Conservation (phyloP, 148 eudicot genomes). For the Rhododendron griersonianum region DNA sequence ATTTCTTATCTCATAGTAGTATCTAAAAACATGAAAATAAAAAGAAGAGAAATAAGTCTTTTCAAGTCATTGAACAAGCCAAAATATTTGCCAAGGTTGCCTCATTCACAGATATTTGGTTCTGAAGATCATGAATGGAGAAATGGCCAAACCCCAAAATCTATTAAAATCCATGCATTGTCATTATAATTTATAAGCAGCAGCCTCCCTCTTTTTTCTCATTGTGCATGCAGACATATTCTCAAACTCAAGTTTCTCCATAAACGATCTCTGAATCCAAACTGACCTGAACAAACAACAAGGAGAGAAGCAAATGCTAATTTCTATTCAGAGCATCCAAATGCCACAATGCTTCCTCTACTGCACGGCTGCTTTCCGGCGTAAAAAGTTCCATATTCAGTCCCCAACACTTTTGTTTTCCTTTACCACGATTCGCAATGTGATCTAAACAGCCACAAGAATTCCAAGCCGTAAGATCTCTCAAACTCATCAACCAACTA, state of each 20-base stretch:
- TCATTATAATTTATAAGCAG: neutral
- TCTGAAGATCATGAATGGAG: neutral
- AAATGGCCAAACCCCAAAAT: neutral
- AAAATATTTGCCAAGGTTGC: neutral
- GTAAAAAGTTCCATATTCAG: neutral
- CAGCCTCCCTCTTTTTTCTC: neutral
- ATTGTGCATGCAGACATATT: neutral
- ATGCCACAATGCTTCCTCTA: neutral
- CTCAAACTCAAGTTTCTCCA: neutral
- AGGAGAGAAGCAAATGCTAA: neutral
- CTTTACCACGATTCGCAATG: neutral
- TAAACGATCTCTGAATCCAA: neutral
- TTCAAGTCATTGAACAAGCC: neutral
- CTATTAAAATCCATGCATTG: neutral
- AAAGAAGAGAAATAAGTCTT: neutral
- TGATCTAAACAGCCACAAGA: neutral
- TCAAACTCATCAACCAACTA: slow-evolving; percentile 25
- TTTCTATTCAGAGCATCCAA: neutral
- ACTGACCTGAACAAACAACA: neutral
- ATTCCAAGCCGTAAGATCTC: neutral
- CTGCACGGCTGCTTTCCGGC: neutral
- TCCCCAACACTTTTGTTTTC: neutral
- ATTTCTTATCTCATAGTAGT: neutral
- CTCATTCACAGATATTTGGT: neutral
- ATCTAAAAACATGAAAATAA: no score